phyloP scores from a whole-genome alignment of 306 rosid species.

The Amphicarpaea edgeworthii region DNA sequence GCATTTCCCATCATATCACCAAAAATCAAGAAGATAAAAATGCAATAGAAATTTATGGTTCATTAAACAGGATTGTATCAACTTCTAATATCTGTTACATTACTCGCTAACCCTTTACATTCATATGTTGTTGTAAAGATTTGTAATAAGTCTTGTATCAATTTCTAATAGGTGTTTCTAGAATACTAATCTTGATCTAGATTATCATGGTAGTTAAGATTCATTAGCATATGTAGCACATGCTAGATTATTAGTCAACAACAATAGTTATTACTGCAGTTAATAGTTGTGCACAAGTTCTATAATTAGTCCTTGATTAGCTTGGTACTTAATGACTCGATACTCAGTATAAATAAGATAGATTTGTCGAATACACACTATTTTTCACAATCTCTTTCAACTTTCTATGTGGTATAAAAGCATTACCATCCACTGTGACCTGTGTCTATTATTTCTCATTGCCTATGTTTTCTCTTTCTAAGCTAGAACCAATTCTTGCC shows the following conservation, averaged over 20 bases:
- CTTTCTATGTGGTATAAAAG: too few species aligned
- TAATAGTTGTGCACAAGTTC: background rate
- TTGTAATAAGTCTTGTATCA: background rate
- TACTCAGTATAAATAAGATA: too few species aligned
- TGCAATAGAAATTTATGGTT: slow-evolving; percentile 10
- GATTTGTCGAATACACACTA: too few species aligned
- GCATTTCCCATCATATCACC: slow-evolving; percentile 16
- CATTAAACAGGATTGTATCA: background rate
- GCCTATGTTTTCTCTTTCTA: too few species aligned
- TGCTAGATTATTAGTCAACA: background rate
- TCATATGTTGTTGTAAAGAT: background rate
- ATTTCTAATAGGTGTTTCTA: background rate
- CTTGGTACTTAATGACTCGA: too few species aligned
- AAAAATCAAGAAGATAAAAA: slow-evolving; percentile 16
- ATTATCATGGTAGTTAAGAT: slow-evolving; percentile 8
- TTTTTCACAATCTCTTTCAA: too few species aligned
- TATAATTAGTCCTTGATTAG: background rate
- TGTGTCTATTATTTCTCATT: too few species aligned
- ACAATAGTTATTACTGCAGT: background rate
- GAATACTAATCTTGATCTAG: background rate
- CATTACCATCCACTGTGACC: too few species aligned
- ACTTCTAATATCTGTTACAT: background rate
- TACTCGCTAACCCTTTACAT: slow-evolving; percentile 5
- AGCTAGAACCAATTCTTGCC: too few species aligned
- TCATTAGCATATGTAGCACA: background rate